Evolutionary conservation across 371 early-diverging fungal species (phyloP), one percentile per base, ranked within the genome.

Genomic region (Actinomortierella wolfii): DNA sequence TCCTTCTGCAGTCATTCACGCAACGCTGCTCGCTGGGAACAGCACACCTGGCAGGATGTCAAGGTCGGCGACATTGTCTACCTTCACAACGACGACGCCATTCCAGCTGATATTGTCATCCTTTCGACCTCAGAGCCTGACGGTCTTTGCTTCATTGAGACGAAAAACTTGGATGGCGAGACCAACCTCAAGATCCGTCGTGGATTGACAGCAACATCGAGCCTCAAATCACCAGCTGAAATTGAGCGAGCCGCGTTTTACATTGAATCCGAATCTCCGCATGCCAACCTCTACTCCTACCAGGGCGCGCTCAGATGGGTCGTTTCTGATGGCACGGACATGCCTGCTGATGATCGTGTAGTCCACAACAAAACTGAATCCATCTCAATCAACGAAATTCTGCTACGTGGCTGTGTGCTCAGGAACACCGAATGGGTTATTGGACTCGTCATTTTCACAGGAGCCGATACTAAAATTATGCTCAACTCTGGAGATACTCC

Each of bases 161-260:
- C 99, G 13, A 94, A 94, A 57, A 94, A 95, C 67, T 78, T 99
- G 59, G 97, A 99, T 76, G 96, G 96, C 55, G 96, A 96, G 65
- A 92, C 91, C 48, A 94, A 93, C 68, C 81, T 95, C 43, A 95
- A 95, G 80, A 85, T 88, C 54, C 83, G 89, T 47, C 80, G 85
- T 59, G 85, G 88, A 21, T 54, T 86, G 54, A 54, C 66, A 0
- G 77, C 79, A 7, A 89, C 88, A 18, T 42, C 73, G 21, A 79
- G 75, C 44, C 46, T 87, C 28, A 51, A 49, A 29, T 71, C 79
- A 26, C 78, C 86, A 21, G 76, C 56, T 28, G 90, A 85, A 50
- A 82, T 89, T 62, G 88, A 86, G 44, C 62, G 76, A 7, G 79
- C 86, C 13, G 59, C 66, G 24, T 83, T 84, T 51, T 86, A 82